Base-by-base conservation (phyloP, 176 grass and related monocot genomes). In the Musa itinerans region DNA sequence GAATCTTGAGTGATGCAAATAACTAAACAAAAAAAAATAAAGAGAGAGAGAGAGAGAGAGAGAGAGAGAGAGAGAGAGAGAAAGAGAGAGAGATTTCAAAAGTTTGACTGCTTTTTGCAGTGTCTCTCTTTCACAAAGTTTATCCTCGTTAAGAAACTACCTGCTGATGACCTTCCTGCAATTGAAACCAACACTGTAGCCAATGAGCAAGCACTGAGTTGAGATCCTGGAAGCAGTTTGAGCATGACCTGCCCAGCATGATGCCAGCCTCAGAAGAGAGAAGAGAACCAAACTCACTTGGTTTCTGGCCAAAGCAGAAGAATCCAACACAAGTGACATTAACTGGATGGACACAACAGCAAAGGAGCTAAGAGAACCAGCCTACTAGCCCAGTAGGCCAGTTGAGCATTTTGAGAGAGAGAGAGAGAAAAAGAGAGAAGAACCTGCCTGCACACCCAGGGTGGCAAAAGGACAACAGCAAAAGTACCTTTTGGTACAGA, bases 401-500 rank as follows among this genome's bases (percentile, higher is more conserved):
- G 24, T 65, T 65, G 62, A 11, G 63, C 23, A 65, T 65, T 65
- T 65, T 25, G 63, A 65, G 63, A 65, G 23, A 26, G 13, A 65
- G 63, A 5, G 34, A 43, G 34, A 43, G 23, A 26, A 6, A 65
- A 11, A 65, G 63, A 65, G 23, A 26, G 5, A 65, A 23, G 70
- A 72, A 53, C 51, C 70, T 53, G 15, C 49, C 70, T 53, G 70
- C 50, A 72, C 50, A 24, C 20, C 70, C 51, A 54, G 19, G 13
- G 50, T 72, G 52, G 70, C 50, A 72, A 53, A 53, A 72, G 22
- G 70, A 72, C 70, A 72, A 15, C n/a, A 72, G 10, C 70, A 72
- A 72, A 50, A 72, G 70, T 72, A 15, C 51, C 17, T 21, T 53
- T 12, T 22, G 21, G 11, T 65, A 22, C 6, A 65, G 62, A 65